Percentiles rank a stretch among this genome's conserved stretches.
These are phyloP conservation scores for Euphorbia celastroides DNA, from an alignment of 441 rosid genomes.

Conservation along the genomic window DNA sequence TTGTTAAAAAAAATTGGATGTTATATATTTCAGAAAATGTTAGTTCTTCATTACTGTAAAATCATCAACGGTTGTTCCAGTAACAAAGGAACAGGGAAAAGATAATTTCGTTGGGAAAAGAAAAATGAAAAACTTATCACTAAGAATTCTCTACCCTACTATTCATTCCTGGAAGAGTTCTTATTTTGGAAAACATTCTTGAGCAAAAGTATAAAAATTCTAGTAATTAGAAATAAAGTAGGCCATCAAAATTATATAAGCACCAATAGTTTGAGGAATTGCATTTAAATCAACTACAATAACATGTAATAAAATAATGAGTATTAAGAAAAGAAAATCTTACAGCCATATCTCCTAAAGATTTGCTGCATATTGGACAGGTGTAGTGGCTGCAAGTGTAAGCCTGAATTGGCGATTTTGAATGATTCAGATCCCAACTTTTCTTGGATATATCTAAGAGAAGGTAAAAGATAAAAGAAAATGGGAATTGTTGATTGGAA, in stretches of 20 bases:
- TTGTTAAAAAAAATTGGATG: background rate
- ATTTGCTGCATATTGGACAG: constrained; percentile 70
- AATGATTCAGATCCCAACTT: background rate
- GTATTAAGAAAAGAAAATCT: constrained; percentile 17
- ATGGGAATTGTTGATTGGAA: constrained; percentile 4
- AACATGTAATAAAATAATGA: background rate
- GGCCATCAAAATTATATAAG: background rate
- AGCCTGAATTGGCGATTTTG: constrained; percentile 31
- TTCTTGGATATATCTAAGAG: background rate
- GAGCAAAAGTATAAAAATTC: background rate
- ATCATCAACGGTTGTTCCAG: background rate
- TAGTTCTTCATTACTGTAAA: background rate
- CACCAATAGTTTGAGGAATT: background rate
- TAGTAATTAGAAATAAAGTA: background rate
- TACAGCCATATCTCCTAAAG: constrained; percentile 76
- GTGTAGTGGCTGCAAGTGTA: constrained; percentile 67
- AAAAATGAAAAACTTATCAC: background rate
- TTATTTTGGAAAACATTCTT: background rate
- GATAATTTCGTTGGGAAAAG: background rate
- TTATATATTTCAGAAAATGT: background rate
- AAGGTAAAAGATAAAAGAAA: constrained; percentile 3
- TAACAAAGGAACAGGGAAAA: background rate
- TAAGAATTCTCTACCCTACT: background rate
- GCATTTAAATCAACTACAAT: constrained; percentile 1
- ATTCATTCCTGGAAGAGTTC: background rate